Base-by-base conservation (phyloP, 31 red algal species). In the Odonthalia washingtoniensis region DNA sequence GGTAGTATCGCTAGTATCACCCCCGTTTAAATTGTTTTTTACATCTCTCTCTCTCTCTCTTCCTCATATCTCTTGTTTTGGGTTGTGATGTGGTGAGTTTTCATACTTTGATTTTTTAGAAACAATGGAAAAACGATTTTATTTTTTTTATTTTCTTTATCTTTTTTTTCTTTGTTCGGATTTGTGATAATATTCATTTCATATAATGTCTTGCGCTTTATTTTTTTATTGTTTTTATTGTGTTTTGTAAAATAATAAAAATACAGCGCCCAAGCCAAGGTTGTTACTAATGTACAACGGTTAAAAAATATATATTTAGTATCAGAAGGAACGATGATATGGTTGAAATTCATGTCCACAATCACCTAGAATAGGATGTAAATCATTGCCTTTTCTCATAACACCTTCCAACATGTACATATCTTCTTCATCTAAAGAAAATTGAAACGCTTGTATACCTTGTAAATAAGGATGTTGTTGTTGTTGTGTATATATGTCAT, bases 1-100 rank as follows among this genome's bases (percentile, higher is more conserved):
- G 97, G 97, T 4, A 86, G 62, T 28, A 99, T 99, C 87, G 91
- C 90, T 44, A 89, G 81, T 62, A 95, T 96, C 53, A 92, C 95
- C 21, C 94, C 90, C 26, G 87, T 95, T 9, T 57, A 57, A 57
- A 14, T 57, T 9, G 21, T 57, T 14, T 57, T n/a, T n/a, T n/a
- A n/a, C n/a, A n/a, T n/a, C n/a, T n/a, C n/a, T n/a, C n/a, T n/a
- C n/a, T n/a, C n/a, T n/a, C n/a, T n/a, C n/a, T n/a, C n/a, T n/a
- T n/a, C n/a, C n/a, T n/a, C n/a, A n/a, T n/a, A n/a, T n/a, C n/a
- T n/a, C n/a, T n/a, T n/a, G n/a, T n/a, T n/a, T n/a, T n/a, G n/a
- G n/a, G n/a, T n/a, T n/a, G n/a, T n/a, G n/a, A n/a, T n/a, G n/a
- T n/a, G n/a, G n/a, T n/a, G n/a, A n/a, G n/a, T n/a, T n/a, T n/a